Percentiles rank a stretch among this genome's conserved stretches.
phyloP scores from a whole-genome alignment of 495 filamentous ascomycete genomes.

The Aspergillus haitiensis region DNA sequence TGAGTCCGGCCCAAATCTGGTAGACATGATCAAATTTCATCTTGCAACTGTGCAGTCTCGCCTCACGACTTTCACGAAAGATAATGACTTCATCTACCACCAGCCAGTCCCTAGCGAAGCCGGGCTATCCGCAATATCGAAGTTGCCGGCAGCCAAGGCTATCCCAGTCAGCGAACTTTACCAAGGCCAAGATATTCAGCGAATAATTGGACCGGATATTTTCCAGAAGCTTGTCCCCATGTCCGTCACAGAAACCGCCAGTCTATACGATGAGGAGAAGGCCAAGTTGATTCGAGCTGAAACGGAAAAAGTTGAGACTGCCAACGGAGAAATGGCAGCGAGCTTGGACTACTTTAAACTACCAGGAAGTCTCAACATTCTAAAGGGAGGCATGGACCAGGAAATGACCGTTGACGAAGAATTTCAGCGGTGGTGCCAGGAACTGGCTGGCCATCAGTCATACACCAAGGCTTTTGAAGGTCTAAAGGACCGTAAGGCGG shows the following conservation, averaged over 20 bases:
- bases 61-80: constrained; percentile 72
- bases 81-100: constrained; percentile 99
- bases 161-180: constrained; percentile 97
- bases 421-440: constrained; percentile 89
- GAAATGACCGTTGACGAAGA: constrained; percentile 86
- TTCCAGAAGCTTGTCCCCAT: constrained; percentile 97
- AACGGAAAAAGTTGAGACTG: constrained; percentile 84
- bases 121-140: constrained; percentile 74
- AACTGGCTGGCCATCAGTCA: constrained; percentile 81
- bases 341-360: constrained; percentile 92
- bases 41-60: constrained; percentile 77
- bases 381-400: constrained; percentile 92
- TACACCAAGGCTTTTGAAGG: constrained; percentile 72
- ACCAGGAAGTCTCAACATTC: constrained; percentile 81
- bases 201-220: constrained; percentile 94
- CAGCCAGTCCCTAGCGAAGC: constrained; percentile 85
- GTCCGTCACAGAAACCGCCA: constrained; percentile 94
- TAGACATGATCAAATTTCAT: constrained; percentile 81
- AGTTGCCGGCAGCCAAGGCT: constrained; percentile 94
- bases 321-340: constrained; percentile 92
- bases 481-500: constrained; percentile 72
- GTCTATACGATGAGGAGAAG: constrained; percentile 97
- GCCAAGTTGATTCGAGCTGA: constrained; percentile 93
- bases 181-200: constrained; percentile 92
- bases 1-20: constrained; percentile 70